Base-by-base conservation (phyloP, 2,329 filamentous ascomycete species). In the Pleurostoma richardsiae region DNA sequence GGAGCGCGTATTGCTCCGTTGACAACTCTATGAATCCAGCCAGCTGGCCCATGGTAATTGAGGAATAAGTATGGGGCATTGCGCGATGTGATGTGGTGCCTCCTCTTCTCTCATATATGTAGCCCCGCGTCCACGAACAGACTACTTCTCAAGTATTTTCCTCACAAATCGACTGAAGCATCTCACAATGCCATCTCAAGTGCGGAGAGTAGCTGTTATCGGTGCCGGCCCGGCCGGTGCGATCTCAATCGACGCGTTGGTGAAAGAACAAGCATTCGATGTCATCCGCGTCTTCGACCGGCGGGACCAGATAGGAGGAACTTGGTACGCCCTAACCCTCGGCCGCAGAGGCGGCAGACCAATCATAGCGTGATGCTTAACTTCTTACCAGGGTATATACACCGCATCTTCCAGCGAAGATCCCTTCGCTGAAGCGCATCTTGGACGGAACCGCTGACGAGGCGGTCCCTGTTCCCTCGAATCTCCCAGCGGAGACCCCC, bases 201-300 rank as follows among this genome's bases (percentile, higher is more conserved):
- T 36, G 29, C 51, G 49, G 4, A 44, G 65, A 30, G 73, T 85
- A 10, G 81, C 80, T 19, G 71, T 85, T 5, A 80, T 85, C 54
- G 81, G 81, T 5, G 71, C 79, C 3, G 81, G 81, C 5, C 81
- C 82, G 5, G 71, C 77, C 3, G 81, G 81, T 3, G 76, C 77
- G 10, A 83, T 83, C 47, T 64, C 79, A 0, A 73, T 82, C 3
- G 79, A 85, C 65, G 80, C 81, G 4, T 61, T 85, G 30, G 72
- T 70, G 29, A 71, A 79, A 56, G 82, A 85, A 57, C 69, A 79
- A 50, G 57, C 65, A 1, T 85, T 85, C 54, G 76, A 83, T 48
- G 60, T 68, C 3, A 79, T 84, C 46, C 71, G 77, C 5, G 78
- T 85, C 0, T 85, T 85, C 56, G 82, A 85, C 57, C 68, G 81